These are phyloP conservation scores for Nothophaeocryptopus gaeumannii DNA, from an alignment of 2,329 filamentous ascomycete species.

Conservation along the genomic window DNA sequence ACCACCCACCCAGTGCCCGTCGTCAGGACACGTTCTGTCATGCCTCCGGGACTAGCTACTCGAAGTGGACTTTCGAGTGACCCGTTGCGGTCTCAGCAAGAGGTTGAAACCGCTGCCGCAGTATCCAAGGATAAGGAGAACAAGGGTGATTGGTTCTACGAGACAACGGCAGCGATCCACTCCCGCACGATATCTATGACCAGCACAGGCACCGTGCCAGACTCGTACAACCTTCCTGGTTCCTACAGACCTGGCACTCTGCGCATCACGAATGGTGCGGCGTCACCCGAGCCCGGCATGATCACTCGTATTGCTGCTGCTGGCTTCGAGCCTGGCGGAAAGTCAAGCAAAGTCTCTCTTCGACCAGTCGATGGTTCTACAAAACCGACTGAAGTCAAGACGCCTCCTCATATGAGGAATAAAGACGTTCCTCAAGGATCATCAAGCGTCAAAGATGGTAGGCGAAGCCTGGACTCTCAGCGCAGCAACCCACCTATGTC, in stretches of 20 bases:
- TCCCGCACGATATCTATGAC: slow-evolving; percentile 21
- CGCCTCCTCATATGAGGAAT: no score
- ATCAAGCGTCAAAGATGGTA: not conserved
- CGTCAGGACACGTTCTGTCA: slow-evolving; percentile 35
- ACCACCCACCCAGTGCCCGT: not conserved
- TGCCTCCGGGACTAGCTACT: slow-evolving; percentile 39
- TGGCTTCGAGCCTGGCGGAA: no score
- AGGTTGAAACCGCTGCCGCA: slow-evolving; percentile 3
- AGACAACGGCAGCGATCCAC: slow-evolving; percentile 3
- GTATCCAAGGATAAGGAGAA: slow-evolving; percentile 4
- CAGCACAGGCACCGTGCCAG: slow-evolving; percentile 39
- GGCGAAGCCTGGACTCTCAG: not conserved
- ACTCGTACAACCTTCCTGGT: slow-evolving; percentile 44
- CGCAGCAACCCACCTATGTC: not conserved
- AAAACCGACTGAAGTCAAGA: no score
- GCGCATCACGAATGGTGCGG: slow-evolving; percentile 47
- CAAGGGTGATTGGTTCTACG: slow-evolving; percentile 18
- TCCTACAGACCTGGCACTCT: slow-evolving; percentile 44
- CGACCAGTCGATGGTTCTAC: no score
- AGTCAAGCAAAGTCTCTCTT: no score
- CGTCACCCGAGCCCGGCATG: slow-evolving; percentile 45
- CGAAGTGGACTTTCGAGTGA: slow-evolving; percentile 22
- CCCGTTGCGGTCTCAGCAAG: slow-evolving; percentile 16
- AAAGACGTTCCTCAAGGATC: no score
- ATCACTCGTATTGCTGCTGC: slow-evolving; percentile 7